Base-by-base conservation (phyloP, 73 alveolate genomes). In the Paramecium primaurelia region DNA sequence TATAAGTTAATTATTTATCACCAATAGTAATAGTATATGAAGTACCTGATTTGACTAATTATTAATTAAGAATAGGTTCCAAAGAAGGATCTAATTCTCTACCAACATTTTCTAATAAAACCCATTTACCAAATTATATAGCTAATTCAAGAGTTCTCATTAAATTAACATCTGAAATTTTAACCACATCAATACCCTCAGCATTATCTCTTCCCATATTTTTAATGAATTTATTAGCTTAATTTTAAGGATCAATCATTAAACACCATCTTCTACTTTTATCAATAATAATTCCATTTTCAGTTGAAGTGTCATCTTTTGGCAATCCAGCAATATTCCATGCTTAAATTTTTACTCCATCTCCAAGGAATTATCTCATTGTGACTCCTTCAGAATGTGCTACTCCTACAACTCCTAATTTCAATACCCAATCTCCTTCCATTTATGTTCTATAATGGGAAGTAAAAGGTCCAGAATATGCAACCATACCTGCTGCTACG, bases 161-260 rank as follows among this genome's bases (percentile, higher is more conserved):
- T 40, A 95, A 59, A 59, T 93, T 93, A 16, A 93, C 86, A 45
- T 89, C 94, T 11, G 71, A 45, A 4, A 83, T 60, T 36, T 89
- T 89, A 54, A 89, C 42, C 0, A 89, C 88, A 45, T 89, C 94
- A 26, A 89, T 89, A 36, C 94, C 94, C 26, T 89, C 94, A 25
- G 94, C 37, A 71, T 98, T 97, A 25, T 99, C 99, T 93, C 97
- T 97, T 68, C 99, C 99, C 86, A 98, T 96, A 64, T 98, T 96
- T 97, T 99, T 99, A 93, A 99, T 97, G 94, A 96, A 99, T 88
- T 97, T 98, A 97, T 98, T 98, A 18, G 99, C 99, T 86, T 94
- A 92, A 58, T 97, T 96, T 92, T 99, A 99, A 20, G 99, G 99
- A 92, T 99, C 99, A 85, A 99, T 98, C 99, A 99, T 98, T 92